A percentile compares a stretch with the other conserved stretches of the same genome.
These are phyloP conservation scores for Terana coerulea DNA, from an alignment of 768 basidiomycete genomes.

Conservation along the genomic window DNA sequence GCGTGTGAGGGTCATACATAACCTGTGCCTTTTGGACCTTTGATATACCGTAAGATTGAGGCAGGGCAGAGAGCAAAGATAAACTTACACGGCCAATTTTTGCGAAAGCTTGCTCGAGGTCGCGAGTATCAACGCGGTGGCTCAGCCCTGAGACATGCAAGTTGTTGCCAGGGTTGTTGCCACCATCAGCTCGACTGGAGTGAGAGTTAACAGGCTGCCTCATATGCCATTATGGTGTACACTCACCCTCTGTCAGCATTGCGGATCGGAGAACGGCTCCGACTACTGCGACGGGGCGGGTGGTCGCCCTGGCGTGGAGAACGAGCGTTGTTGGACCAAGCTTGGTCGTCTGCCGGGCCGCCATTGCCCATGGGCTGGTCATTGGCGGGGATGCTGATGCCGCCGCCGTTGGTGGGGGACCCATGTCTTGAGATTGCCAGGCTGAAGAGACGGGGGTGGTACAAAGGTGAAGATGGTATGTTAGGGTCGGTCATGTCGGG, in stretches of 20 bases:
- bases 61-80: not conserved
- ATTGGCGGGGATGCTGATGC: conserved; percentile 66
- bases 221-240: not conserved
- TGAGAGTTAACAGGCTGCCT: not conserved
- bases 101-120: conserved; percentile 84
- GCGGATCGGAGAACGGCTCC: conserved; percentile 73
- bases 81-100: conserved; percentile 79
- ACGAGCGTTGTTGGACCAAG: conserved; percentile 46
- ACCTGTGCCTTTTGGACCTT: conserved; percentile 63
- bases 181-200: conserved; percentile 28
- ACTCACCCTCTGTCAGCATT: conserved; percentile 52
- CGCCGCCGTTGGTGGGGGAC: conserved; percentile 46
- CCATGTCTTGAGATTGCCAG: conserved; percentile 83
- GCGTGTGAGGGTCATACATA: conserved; percentile 65
- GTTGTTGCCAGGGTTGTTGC: conserved; percentile 60
- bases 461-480: conserved; percentile 31
- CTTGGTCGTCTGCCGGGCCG: conserved; percentile 44
- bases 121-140: conserved; percentile 68
- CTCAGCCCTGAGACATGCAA: conserved; percentile 60
- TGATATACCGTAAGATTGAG: not conserved
- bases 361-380: conserved; percentile 45
- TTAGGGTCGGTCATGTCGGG: conserved; percentile 41
- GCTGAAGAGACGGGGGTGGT: conserved; percentile 49
- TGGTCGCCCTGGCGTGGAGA: conserved; percentile 45
- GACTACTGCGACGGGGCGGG: conserved; percentile 61